Percentiles rank a stretch among this genome's conserved stretches.
phyloP scores from a whole-genome alignment of 192 early-diverging fungal genomes.

The Podila clonocystis region DNA sequence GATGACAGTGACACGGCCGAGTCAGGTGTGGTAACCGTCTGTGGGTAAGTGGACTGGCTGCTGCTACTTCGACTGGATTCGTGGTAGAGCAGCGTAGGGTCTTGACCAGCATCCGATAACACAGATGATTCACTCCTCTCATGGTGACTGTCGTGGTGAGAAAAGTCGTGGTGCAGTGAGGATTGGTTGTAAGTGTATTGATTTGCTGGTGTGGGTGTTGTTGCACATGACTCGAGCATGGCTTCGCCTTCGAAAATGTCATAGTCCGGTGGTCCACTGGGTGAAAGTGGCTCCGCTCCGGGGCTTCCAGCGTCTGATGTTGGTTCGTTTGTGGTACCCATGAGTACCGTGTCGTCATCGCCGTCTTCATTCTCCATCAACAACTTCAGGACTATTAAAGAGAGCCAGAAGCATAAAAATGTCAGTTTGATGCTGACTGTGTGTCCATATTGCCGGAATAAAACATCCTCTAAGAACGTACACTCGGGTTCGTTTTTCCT shows the following conservation, averaged over 20 bases:
- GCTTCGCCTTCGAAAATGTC: background rate
- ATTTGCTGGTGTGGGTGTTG: background rate
- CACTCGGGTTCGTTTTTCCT: conserved; percentile 65
- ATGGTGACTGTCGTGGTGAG: background rate
- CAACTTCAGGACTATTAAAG: conserved; percentile 55
- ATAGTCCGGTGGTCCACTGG: background rate
- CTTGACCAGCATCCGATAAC: background rate
- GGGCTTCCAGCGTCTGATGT: conserved; percentile 15
- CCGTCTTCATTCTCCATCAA: conserved; percentile 56
- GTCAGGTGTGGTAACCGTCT: conserved; percentile 10
- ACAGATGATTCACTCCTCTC: background rate
- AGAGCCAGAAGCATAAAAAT: background rate
- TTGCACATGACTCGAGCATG: background rate
- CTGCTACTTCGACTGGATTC: background rate
- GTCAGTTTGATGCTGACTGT: background rate
- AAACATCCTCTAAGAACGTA: conserved; percentile 22
- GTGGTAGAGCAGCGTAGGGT: background rate
- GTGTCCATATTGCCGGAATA: too few relatives aligned
- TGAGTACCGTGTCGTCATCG: conserved; percentile 44
- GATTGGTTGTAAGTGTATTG: background rate
- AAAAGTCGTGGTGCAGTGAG: background rate
- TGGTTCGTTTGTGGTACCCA: background rate
- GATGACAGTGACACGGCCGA: conserved; percentile 9
- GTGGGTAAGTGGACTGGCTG: conserved; percentile 6
- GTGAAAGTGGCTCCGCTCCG: background rate